Evolutionary conservation across 202 grass and related monocot genomes (phyloP), one percentile per base, ranked within the genome.

Genomic region (Dendrocalamus latiflorus): DNA sequence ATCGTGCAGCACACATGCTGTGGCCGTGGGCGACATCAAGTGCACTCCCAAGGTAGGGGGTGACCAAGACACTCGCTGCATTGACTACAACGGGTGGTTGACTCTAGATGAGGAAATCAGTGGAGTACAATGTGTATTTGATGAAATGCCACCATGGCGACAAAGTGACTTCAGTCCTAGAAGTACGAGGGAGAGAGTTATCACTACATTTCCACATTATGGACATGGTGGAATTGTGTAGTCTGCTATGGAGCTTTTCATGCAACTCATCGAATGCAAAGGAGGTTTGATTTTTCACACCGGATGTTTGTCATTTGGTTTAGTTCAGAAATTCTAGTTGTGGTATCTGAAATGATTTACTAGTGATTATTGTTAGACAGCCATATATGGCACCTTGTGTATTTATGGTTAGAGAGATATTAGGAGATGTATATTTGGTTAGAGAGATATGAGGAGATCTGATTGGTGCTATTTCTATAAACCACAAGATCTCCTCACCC

Each of bases 181-280:
- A n/a, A n/a, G n/a, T 87, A 88, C 69, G 33, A 93, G 92, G 78
- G 82, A 90, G 66, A 92, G 42, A 64, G 85, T 98, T 87, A 80
- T 90, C 65, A 90, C 91, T 75, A 91, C 96, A 70, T 98, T 90
- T 68, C 93, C 95, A 42, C 96, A 98, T 88, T 95, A 95, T 91
- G 96, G 93, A 33, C 96, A 98, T 43, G 91, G 90, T 68, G 96
- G 96, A 81, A 98, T 98, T 81, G 84, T 98, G 45, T 89, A 93
- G 89, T 82, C 93, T 62, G 93, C 96, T 50, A 86, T 91, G 26
- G 96, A 98, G 78, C 93, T 98, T 80, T 98, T 93, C 69, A 90
- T 90, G 89, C 96, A 98, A 90, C 83, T 95, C 84, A 90, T 93
- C 3, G 91, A 90, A 39, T 84, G 68, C 14, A 26, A 47, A 89